Percentiles rank a stretch among this genome's conserved stretches.
These are phyloP conservation scores for Starmerella apicola DNA, from an alignment of 805 yeast genomes.

Conservation along the genomic window DNA sequence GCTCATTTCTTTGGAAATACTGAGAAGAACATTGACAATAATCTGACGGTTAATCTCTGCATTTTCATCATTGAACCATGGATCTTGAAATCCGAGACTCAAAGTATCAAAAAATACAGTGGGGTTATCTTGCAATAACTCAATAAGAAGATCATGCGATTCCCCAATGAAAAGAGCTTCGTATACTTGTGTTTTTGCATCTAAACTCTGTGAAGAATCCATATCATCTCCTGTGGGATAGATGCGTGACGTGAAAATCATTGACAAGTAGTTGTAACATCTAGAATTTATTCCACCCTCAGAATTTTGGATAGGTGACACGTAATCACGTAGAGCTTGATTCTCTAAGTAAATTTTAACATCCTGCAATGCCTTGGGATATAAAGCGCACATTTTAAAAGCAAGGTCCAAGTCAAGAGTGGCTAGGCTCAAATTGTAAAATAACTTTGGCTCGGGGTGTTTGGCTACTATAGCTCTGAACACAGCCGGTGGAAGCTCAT, in stretches of 20 bases:
- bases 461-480: constrained; percentile 48
- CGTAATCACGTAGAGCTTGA: constrained; percentile 50
- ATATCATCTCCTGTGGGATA: constrained; percentile 56
- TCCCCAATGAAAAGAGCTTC: constrained; percentile 42
- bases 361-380: constrained; percentile 40
- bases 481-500: constrained; percentile 47
- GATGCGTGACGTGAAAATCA: constrained; percentile 60
- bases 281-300: constrained; percentile 2
- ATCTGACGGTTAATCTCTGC: constrained; percentile 54
- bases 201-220: constrained; percentile 16
- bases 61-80: constrained; percentile 53
- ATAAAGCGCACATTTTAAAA: constrained; percentile 43
- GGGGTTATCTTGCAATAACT: constrained; percentile 7
- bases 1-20: constrained; percentile 32
- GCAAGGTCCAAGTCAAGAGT: constrained; percentile 71
- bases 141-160: constrained; percentile 4
- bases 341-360: constrained; percentile 64
- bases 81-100: constrained; percentile 76
- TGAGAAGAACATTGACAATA: constrained; percentile 56
- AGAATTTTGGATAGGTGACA: constrained; percentile 25
- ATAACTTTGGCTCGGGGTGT: constrained; percentile 46
- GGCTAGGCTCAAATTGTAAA: constrained; percentile 55
- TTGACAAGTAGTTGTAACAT: constrained; percentile 51
- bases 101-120: constrained; percentile 49
- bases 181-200: constrained; percentile 42